phyloP scores from a whole-genome alignment of 352 stramenopile genomes.

The Phytopythium sindhum region DNA sequence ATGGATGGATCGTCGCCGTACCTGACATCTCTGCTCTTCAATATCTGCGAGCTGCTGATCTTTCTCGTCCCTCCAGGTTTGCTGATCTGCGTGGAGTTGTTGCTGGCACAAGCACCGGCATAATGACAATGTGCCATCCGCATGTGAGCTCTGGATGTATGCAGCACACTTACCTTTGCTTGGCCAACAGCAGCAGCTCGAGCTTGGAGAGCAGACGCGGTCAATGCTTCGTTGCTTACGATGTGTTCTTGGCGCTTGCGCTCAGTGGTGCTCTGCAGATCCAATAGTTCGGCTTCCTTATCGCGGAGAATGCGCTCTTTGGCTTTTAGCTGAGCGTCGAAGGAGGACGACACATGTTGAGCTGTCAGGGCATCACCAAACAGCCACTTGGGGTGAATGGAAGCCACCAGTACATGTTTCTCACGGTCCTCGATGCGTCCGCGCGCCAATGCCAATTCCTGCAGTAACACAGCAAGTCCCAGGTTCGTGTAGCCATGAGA shows the following conservation, averaged over 20 bases:
- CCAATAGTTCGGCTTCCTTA: conserved; percentile 31
- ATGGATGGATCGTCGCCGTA: not conserved
- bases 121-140: not conserved
- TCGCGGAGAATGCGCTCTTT: conserved; percentile 48
- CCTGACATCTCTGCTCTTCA: conserved; percentile 1
- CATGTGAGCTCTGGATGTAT: not conserved
- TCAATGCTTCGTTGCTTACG: not conserved
- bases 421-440: conserved; percentile 21
- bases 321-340: conserved; percentile 18
- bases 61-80: not conserved
- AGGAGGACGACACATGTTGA: not conserved
- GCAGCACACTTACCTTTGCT: not conserved
- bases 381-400: not conserved
- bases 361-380: not conserved
- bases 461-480: not conserved
- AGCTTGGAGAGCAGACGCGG: not conserved
- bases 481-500: too few relatives aligned
- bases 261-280: conserved; percentile 18
- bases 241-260: not conserved
- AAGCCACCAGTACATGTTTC: conserved; percentile 21
- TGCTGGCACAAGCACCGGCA: not conserved
- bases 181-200: not conserved
- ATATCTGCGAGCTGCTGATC: not conserved
- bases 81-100: not conserved
- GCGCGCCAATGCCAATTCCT: conserved; percentile 19